Evolutionary conservation across 768 basidiomycete species (phyloP).

Genomic region (Boletus rex-veris): DNA sequence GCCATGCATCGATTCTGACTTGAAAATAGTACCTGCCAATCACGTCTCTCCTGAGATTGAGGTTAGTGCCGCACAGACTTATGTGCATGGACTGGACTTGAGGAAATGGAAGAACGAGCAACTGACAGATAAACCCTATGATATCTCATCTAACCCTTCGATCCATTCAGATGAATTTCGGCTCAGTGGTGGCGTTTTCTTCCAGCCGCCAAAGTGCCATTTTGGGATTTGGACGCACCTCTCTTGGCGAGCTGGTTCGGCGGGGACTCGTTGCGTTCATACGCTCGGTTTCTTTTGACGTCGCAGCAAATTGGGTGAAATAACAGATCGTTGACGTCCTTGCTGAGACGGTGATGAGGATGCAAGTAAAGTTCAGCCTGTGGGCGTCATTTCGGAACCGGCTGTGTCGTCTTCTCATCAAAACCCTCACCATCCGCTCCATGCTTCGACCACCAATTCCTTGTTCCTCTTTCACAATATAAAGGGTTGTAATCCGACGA

Average conservation of each 20-base stretch:
- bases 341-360: not conserved
- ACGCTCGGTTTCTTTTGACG: not conserved
- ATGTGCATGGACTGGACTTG: not conserved
- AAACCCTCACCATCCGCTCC: no score
- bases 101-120: not conserved
- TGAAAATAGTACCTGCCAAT: not conserved
- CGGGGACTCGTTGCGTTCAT: not conserved
- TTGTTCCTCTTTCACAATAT: not conserved
- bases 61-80: not conserved
- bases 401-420: no score
- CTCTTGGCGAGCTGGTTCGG: slow-evolving; percentile 9
- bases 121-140: not conserved
- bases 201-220: not conserved
- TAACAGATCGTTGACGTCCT: not conserved
- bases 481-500: not conserved
- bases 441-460: not conserved
- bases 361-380: not conserved
- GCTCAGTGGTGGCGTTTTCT: not conserved
- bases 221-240: not conserved
- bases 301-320: not conserved
- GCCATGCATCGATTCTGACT: not conserved
- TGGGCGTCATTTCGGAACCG: no score
- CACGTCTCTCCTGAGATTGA: not conserved
- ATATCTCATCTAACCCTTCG: not conserved
- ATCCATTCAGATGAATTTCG: not conserved